phyloP scores from a whole-genome alignment of 306 rosid genomes.

The Fagus crenata region DNA sequence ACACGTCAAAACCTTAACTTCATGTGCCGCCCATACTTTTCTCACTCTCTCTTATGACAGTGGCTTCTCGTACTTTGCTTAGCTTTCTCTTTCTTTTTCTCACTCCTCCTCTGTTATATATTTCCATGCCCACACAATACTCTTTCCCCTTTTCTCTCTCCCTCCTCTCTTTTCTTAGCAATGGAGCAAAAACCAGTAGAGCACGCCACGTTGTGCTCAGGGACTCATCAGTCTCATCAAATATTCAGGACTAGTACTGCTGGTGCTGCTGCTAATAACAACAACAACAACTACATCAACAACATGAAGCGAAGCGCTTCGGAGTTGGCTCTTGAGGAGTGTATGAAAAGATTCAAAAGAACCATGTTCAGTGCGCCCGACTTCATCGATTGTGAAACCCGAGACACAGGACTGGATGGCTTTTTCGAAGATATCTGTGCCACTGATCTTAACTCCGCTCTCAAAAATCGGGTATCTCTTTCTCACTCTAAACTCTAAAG shows the following conservation, averaged over 20 bases:
- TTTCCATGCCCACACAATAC: conserved; percentile 26
- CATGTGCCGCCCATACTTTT: conserved; percentile 57
- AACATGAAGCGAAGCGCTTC: conserved; percentile 46
- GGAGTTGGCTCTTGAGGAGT: conserved; percentile 49
- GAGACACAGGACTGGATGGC: conserved; percentile 29
- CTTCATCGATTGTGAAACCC: neutral
- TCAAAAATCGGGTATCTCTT: conserved; percentile 55
- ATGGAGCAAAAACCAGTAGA: conserved; percentile 39
- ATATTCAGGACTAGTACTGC: too few species aligned
- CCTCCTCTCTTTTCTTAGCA: neutral
- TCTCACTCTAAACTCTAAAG: neutral
- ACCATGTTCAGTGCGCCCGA: neutral
- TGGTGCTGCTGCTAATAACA: too few species aligned
- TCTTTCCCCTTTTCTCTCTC: conserved; percentile 32
- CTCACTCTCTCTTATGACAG: neutral
- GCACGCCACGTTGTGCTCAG: conserved; percentile 9
- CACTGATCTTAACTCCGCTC: conserved; percentile 30
- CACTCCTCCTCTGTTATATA: conserved; percentile 32
- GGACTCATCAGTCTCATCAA: too few species aligned
- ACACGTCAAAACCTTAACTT: conserved; percentile 32
- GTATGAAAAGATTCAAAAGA: conserved; percentile 25
- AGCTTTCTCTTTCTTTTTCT: neutral
- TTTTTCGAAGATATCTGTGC: conserved; percentile 28
- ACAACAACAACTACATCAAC: too few species aligned
- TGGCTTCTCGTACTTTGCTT: neutral